A percentile compares a stretch with the other conserved stretches of the same genome.
Conservation (phyloP, 140 eudicot genomes). For the Oenanthe javanica region DNA sequence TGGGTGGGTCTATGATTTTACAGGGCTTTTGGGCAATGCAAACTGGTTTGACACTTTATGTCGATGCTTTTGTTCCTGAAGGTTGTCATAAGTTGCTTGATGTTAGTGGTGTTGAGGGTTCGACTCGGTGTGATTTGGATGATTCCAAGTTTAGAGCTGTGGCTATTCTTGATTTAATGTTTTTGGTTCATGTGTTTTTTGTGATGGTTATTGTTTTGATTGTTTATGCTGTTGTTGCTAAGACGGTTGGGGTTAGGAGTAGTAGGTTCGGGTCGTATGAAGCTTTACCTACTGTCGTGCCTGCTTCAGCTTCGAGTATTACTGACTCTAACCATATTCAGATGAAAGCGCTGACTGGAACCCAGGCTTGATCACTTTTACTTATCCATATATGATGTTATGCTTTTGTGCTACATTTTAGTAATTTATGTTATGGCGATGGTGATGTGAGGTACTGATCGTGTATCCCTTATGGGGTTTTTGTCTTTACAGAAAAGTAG, state of each 20-base stretch:
- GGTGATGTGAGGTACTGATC: not conserved
- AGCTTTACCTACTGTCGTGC: constrained; percentile 43
- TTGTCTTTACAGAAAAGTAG: not conserved
- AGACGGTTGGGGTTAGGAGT: constrained; percentile 34
- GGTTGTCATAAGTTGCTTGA: constrained; percentile 88
- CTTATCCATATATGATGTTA: not conserved
- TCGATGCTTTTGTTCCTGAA: constrained; percentile 81
- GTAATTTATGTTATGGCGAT: not conserved
- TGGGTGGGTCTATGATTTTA: constrained; percentile 52
- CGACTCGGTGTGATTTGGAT: constrained; percentile 80
- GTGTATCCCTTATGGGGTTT: not conserved
- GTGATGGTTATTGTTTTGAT: constrained; percentile 46
- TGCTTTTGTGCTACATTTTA: not conserved
- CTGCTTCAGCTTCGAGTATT: constrained; percentile 27
- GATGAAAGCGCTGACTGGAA: constrained; percentile 70
- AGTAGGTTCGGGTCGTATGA: constrained; percentile 78
- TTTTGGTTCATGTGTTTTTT: constrained; percentile 60
- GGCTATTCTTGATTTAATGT: constrained; percentile 63
- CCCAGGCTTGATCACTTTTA: constrained; percentile 52
- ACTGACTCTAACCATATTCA: constrained; percentile 63
- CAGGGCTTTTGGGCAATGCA: constrained; percentile 86
- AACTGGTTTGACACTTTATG: constrained; percentile 66
- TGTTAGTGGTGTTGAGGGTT: constrained; percentile 79
- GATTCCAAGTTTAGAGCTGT: constrained; percentile 78
- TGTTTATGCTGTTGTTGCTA: constrained; percentile 46